Evolutionary conservation across 805 yeast genomes (phyloP), one percentile per base, ranked within the genome.

Genomic region (Saturnispora hagleri): DNA sequence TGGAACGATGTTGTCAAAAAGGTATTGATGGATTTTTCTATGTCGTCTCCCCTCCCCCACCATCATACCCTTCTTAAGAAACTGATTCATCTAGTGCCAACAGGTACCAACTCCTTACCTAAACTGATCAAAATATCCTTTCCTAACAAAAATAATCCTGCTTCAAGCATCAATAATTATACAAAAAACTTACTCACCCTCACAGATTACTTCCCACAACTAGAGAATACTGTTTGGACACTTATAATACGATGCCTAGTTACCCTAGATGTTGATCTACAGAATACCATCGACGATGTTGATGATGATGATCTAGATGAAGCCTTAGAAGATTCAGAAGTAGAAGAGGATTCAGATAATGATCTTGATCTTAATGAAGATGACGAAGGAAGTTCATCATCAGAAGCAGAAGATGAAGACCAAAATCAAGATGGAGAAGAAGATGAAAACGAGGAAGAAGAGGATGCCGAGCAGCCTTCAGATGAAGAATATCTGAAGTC

Each of bases 211-310:
- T 86, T 93, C 56, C 79, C 81, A 4, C 97, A 89, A 58, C 69
- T 89, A 56, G 81, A 82, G 58, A 76, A 76, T 56, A 80, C 80
- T 46, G 74, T 87, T 6, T 90, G 97, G 97, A 82, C 85, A 22
- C 67, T 87, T 53, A 73, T 90, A 15, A 71, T 89, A 40, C 96
- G 91, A 65, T 79, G 82, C 55, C 76, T 86, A 51, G 88, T 93
- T 53, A 86, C 87, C 57, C 73, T 93, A 46, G 99, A 91, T 67
- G 97, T 90, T 5, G 98, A 89, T 66, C 73, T 90, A 52, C 96
- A 89, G 61, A 89, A 87, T 62, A 93, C 86, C 59, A 69, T 88
- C 53, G 96, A 89, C 60, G 96, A 87, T 57, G 69, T 84, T 51
- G 95, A 86, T 62, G 93, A 86, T 57, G 85, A 80, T 51, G 80